phyloP scores from a whole-genome alignment of 768 basidiomycete species.

The Postia placenta region DNA sequence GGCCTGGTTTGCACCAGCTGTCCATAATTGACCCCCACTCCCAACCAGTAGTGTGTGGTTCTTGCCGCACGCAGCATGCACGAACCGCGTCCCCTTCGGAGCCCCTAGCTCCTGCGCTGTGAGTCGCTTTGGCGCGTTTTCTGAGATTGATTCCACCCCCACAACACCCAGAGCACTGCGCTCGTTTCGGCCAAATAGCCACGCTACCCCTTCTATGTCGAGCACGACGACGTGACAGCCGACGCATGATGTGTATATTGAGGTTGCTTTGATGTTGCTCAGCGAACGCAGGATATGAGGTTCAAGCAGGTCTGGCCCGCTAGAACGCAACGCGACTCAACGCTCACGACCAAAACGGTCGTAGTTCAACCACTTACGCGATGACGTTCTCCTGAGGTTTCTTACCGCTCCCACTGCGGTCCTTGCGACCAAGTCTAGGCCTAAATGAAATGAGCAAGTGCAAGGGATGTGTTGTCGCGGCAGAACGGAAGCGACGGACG shows the following conservation, averaged over 20 bases:
- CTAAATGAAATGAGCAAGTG: slow-evolving; percentile 30
- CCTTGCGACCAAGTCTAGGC: slow-evolving; percentile 74
- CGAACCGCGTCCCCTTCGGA: slow-evolving; percentile 44
- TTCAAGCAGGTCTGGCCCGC: slow-evolving; percentile 76
- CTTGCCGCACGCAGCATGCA: slow-evolving; percentile 79
- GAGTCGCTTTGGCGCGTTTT: slow-evolving; percentile 65
- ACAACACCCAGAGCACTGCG: slow-evolving; percentile 60
- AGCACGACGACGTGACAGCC: slow-evolving; percentile 74
- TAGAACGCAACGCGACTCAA: slow-evolving; percentile 14
- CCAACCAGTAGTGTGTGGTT: slow-evolving; percentile 81
- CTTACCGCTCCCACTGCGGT: slow-evolving; percentile 44
- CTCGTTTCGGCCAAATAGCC: slow-evolving; percentile 86
- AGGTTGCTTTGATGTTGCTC: slow-evolving; percentile 66
- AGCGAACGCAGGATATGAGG: slow-evolving; percentile 89
- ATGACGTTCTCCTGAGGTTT: slow-evolving; percentile 32
- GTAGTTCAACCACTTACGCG: background rate
- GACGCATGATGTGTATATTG: slow-evolving; percentile 70
- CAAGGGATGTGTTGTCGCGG: slow-evolving; percentile 5
- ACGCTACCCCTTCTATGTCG: slow-evolving; percentile 73
- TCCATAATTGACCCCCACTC: slow-evolving; percentile 79
- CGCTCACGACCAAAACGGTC: background rate
- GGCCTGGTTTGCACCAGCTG: slow-evolving; percentile 70
- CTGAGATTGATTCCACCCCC: slow-evolving; percentile 48
- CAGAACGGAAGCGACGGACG: slow-evolving; percentile 8
- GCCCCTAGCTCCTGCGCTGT: slow-evolving; percentile 59